phyloP scores from a whole-genome alignment of 1,139 yeast genomes.

The Starmera stellimalicola region DNA sequence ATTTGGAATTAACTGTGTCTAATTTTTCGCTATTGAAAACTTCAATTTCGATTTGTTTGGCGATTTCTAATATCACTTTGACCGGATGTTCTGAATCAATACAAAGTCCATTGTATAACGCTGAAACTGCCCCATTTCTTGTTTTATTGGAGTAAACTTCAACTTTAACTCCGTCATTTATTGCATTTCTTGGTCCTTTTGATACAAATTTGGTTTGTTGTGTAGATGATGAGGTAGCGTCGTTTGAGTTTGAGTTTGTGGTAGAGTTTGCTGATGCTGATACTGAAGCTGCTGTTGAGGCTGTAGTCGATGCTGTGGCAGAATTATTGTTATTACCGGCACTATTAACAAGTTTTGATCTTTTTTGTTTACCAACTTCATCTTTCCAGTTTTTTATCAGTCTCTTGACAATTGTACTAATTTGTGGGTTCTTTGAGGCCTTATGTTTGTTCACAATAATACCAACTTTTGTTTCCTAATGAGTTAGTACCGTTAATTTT shows the following conservation, averaged over 20 bases:
- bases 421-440: slow-evolving; percentile 54
- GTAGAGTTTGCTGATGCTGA: slow-evolving; percentile 7
- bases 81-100: slow-evolving; percentile 60
- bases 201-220: slow-evolving; percentile 27
- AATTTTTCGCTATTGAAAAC: slow-evolving; percentile 54
- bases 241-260: slow-evolving; percentile 1
- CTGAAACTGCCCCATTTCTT: slow-evolving; percentile 76
- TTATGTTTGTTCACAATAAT: slow-evolving; percentile 89
- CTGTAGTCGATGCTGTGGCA: slow-evolving; percentile 4
- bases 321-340: slow-evolving; percentile 23
- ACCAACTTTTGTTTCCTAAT: slow-evolving; percentile 84
- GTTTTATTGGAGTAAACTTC: slow-evolving; percentile 63
- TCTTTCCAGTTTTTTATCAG: slow-evolving; percentile 89
- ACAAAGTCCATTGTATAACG: slow-evolving; percentile 83
- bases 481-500: slow-evolving; percentile 16
- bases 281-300: slow-evolving; percentile 13
- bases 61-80: slow-evolving; percentile 46
- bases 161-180: slow-evolving; percentile 71
- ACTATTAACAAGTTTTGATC: too few species aligned
- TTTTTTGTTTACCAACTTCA: slow-evolving; percentile 71
- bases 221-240: slow-evolving; percentile 17
- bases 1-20: slow-evolving; percentile 20
- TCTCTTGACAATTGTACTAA: slow-evolving; percentile 63
- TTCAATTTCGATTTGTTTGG: slow-evolving; percentile 65
- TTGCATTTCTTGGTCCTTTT: slow-evolving; percentile 60